These are phyloP conservation scores for Aspergillus ellipticus DNA, from an alignment of 495 filamentous ascomycete genomes.

Conservation along the genomic window DNA sequence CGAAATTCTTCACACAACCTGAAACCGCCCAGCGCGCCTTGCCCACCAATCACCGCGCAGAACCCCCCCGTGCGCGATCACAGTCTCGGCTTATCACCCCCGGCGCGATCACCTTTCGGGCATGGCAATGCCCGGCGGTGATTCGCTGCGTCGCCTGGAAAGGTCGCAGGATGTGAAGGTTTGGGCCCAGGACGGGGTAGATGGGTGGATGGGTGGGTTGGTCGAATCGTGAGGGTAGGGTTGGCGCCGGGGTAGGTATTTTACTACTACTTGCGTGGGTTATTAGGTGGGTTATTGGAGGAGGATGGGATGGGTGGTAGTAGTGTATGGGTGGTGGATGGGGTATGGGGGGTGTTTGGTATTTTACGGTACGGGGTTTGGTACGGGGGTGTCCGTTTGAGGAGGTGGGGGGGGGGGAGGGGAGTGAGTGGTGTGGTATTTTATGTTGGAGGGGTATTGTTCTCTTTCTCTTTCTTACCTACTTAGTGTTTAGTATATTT, in stretches of 20 bases:
- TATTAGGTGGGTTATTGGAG: too few species aligned
- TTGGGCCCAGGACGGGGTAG: too few species aligned
- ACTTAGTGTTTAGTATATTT: too few species aligned
- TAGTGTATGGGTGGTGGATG: background rate
- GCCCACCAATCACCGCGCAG: conserved; percentile 8
- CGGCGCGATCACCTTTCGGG: background rate
- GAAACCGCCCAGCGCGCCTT: conserved; percentile 20
- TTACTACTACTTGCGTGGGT: too few species aligned
- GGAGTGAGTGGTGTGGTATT: background rate
- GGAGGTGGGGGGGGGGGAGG: too few species aligned
- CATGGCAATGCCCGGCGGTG: too few species aligned
- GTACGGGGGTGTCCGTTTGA: too few species aligned
- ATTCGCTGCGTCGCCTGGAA: too few species aligned
- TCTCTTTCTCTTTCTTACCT: too few species aligned
- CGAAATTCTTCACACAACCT: conserved; percentile 14
- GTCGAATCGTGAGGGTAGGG: conserved; percentile 4
- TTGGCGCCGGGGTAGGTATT: background rate
- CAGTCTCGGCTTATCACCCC: background rate
- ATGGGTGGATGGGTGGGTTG: too few species aligned
- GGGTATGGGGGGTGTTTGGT: background rate
- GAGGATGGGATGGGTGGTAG: background rate
- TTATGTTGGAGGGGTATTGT: background rate
- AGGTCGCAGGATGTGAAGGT: too few species aligned
- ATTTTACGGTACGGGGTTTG: too few species aligned
- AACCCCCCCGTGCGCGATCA: background rate